Evolutionary conservation across 164 flowering plant species (phyloP).

Genomic region (Vitis labrusca): DNA sequence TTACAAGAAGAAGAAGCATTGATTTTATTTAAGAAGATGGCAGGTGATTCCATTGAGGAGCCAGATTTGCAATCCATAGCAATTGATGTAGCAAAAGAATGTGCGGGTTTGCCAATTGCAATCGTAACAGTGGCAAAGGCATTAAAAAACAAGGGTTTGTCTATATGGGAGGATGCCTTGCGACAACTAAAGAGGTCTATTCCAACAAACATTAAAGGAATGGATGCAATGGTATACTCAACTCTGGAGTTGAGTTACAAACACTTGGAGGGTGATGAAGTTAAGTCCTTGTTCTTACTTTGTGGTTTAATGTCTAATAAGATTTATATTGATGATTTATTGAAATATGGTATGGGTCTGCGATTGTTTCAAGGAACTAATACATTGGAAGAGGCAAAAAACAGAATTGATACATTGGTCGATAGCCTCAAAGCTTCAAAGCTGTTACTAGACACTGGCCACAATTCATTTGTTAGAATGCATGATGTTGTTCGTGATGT

Average conservation of each 20-base stretch:
- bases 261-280: too few relatives aligned
- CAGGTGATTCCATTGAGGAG: neutral
- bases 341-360: neutral
- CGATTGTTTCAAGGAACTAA: neutral
- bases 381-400: neutral
- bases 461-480: too few relatives aligned
- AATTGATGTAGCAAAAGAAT: neutral
- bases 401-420: neutral
- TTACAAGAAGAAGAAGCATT: neutral
- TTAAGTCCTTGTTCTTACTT: too few relatives aligned
- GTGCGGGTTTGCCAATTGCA: neutral
- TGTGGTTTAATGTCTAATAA: neutral
- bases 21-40: conserved; percentile 2
- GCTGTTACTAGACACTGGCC: neutral
- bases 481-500: neutral
- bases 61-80: neutral
- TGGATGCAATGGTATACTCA: too few relatives aligned
- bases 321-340: neutral
- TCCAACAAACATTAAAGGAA: too few relatives aligned
- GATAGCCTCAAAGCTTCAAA: neutral
- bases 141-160: neutral
- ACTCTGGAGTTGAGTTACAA: too few relatives aligned
- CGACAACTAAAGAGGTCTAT: neutral
- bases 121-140: neutral
- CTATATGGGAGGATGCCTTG: conserved; percentile 1